phyloP scores from a whole-genome alignment of 306 rosid genomes.

The Casuarina cunninghamiana region DNA sequence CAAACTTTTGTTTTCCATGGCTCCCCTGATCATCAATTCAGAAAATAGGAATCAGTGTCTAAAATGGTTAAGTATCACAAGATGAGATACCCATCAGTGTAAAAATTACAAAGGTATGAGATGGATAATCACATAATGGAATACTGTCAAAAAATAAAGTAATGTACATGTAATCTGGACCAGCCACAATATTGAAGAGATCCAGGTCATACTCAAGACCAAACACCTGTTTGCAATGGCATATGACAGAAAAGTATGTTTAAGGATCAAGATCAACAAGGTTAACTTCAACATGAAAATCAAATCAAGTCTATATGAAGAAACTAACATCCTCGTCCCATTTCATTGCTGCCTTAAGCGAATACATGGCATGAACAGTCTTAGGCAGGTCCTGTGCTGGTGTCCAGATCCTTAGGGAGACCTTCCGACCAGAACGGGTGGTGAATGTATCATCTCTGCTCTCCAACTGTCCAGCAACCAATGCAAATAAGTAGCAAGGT shows the following conservation, averaged over 20 bases:
- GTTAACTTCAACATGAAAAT: slow-evolving; percentile 19
- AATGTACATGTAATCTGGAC: slow-evolving; percentile 95
- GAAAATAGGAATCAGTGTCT: slow-evolving; percentile 21
- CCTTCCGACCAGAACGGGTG: slow-evolving; percentile 78
- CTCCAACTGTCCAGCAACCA: slow-evolving; percentile 91
- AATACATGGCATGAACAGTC: slow-evolving; percentile 96
- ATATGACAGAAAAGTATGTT: slow-evolving; percentile 26
- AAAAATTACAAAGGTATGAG: slow-evolving; percentile 4
- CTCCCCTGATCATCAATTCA: slow-evolving; percentile 74
- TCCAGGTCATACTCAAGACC: slow-evolving; percentile 98
- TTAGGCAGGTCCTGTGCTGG: slow-evolving; percentile 81
- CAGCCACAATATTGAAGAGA: slow-evolving; percentile 97
- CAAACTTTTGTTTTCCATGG: slow-evolving; percentile 99
- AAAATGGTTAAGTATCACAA: neutral
- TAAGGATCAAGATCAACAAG: slow-evolving; percentile 25
- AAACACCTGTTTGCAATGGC: slow-evolving; percentile 62
- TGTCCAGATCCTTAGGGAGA: slow-evolving; percentile 92
- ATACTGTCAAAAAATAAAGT: neutral
- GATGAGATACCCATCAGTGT: neutral
- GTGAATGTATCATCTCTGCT: slow-evolving; percentile 80
- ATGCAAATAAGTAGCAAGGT: slow-evolving; percentile 97
- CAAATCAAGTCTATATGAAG: slow-evolving; percentile 14
- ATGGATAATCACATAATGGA: neutral
- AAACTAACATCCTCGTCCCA: slow-evolving; percentile 97
- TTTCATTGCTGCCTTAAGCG: slow-evolving; percentile 94